Evolutionary conservation across 2,329 filamentous ascomycete genomes (phyloP).

Genomic region (Ceratocystis smalleyi): DNA sequence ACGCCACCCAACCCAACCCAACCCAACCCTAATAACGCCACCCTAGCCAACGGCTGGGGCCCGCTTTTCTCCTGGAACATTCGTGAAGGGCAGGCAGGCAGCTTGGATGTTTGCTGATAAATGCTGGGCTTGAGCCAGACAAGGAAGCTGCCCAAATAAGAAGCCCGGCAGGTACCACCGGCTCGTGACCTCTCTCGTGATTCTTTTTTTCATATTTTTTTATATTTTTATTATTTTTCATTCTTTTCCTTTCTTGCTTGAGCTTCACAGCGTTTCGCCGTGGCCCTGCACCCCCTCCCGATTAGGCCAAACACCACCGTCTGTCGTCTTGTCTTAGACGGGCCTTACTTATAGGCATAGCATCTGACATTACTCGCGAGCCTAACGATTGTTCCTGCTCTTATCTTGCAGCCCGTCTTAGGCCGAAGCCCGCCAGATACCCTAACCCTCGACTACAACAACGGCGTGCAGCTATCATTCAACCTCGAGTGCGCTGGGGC

Average conservation of each 20-base stretch:
- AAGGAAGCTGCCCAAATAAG: neutral
- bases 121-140: neutral
- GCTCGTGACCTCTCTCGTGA: neutral
- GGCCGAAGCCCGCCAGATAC: neutral
- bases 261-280: neutral
- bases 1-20: neutral
- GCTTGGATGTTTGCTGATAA: neutral
- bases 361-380: no score
- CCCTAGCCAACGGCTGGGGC: no score
- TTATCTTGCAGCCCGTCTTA: neutral
- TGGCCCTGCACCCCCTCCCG: neutral
- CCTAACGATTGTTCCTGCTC: neutral
- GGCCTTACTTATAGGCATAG: no score
- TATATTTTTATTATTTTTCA: neutral
- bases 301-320: neutral
- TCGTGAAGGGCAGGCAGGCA: neutral
- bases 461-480: neutral
- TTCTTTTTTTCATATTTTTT: neutral
- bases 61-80: neutral
- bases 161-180: neutral
- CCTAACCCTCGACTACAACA: neutral
- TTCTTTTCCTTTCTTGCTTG: neutral
- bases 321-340: neutral
- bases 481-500: neutral
- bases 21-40: neutral